Conservation (phyloP, 768 basidiomycete species). For the Boletus pseudopeckii region DNA sequence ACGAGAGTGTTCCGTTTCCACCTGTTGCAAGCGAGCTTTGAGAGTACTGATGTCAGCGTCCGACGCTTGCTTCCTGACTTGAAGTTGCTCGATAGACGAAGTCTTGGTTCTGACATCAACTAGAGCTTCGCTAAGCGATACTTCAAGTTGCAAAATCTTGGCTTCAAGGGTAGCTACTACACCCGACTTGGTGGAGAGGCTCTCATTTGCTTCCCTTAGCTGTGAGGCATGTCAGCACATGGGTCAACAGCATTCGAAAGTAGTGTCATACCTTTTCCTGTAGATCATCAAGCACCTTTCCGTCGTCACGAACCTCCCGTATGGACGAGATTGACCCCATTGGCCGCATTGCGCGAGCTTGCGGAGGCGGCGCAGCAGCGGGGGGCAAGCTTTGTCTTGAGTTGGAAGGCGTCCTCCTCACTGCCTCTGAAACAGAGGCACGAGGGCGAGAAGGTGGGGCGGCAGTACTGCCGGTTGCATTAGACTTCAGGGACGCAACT, state of each 20-base stretch:
- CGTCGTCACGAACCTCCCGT: constrained; percentile 62
- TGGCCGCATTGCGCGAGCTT: constrained; percentile 44
- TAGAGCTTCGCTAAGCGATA: constrained; percentile 44
- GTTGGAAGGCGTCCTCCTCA: constrained; percentile 46
- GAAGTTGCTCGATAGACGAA: constrained; percentile 42
- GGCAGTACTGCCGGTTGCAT: constrained; percentile 28
- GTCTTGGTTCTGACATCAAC: constrained; percentile 49
- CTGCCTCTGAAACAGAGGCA: constrained; percentile 63
- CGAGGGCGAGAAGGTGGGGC: constrained; percentile 48
- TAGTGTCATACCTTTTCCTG: constrained; percentile 50
- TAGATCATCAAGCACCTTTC: constrained; percentile 53
- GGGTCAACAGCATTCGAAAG: neutral
- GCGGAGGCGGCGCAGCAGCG: constrained; percentile 19
- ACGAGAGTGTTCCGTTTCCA: constrained; percentile 30
- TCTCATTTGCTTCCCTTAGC: constrained; percentile 59
- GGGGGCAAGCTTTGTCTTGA: constrained; percentile 41
- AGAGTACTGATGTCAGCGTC: constrained; percentile 48
- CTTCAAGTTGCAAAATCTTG: constrained; percentile 47
- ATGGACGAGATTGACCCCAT: constrained; percentile 71
- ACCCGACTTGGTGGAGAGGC: constrained; percentile 50
- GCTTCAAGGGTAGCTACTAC: constrained; percentile 51
- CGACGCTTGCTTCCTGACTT: constrained; percentile 45
- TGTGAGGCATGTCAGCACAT: constrained; percentile 25
- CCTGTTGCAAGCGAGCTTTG: constrained; percentile 38
- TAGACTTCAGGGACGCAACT: constrained; percentile 44